phyloP scores from a whole-genome alignment of 768 basidiomycete species.

The Tephrocybe sp. region DNA sequence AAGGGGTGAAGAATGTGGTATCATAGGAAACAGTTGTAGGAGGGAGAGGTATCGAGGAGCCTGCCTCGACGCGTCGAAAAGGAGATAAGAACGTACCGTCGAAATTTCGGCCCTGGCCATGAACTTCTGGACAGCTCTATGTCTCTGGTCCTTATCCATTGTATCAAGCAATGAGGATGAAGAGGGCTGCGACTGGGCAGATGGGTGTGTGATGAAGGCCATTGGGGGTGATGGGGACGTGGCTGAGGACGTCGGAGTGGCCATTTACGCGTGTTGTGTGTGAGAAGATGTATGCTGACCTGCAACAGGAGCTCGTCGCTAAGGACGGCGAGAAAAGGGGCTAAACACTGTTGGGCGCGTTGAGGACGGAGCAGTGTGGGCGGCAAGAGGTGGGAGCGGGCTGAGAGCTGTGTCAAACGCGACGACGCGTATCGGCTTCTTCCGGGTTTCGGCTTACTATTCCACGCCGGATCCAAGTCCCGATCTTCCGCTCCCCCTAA shows the following conservation, averaged over 20 bases:
- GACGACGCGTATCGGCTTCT: conserved; percentile 53
- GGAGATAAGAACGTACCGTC: conserved; percentile 55
- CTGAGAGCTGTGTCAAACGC: conserved; percentile 41
- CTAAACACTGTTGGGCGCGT: conserved; percentile 34
- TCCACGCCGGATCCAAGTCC: conserved; percentile 22
- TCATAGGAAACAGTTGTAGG: not conserved
- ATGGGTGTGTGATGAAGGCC: conserved; percentile 51
- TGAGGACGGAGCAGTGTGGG: conserved; percentile 26
- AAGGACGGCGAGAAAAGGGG: conserved; percentile 29
- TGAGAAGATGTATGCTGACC: conserved; percentile 15
- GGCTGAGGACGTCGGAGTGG: conserved; percentile 76
- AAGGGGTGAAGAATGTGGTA: conserved; percentile 6
- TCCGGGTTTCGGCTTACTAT: conserved; percentile 41
- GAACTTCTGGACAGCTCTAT: conserved; percentile 72
- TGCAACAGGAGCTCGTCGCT: conserved; percentile 26
- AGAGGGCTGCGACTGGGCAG: conserved; percentile 35
- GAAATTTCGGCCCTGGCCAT: conserved; percentile 76
- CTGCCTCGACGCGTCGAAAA: conserved; percentile 46
- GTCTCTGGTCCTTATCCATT: conserved; percentile 56
- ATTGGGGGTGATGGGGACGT: conserved; percentile 81
- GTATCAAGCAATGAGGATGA: conserved; percentile 33
- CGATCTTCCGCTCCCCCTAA: conserved; percentile 22
- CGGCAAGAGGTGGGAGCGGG: conserved; percentile 27
- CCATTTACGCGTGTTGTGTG: conserved; percentile 51
- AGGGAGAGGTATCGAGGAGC: not conserved